Conservation (phyloP, 257 asterid species). For the Solanum appendiculatum region DNA sequence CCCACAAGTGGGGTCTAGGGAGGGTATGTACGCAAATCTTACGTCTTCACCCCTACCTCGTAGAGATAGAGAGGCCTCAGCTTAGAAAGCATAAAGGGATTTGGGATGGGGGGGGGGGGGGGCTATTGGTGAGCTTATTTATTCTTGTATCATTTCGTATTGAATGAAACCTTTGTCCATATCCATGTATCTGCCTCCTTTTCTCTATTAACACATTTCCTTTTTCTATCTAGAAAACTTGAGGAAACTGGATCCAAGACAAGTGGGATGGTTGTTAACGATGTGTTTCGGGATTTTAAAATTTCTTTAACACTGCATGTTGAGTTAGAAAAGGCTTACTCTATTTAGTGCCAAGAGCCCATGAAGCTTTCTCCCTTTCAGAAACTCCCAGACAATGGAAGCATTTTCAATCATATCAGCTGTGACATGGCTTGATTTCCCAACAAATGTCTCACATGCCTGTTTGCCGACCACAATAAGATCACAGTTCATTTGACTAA, state of each 20-base stretch:
- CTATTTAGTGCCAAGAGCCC: conserved; percentile 90
- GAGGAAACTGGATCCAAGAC: background rate
- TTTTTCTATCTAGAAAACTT: background rate
- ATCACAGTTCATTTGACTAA: conserved; percentile 31
- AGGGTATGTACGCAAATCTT: no score
- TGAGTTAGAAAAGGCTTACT: conserved; percentile 30
- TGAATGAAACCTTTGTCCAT: background rate
- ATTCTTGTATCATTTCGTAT: background rate
- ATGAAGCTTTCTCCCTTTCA: conserved; percentile 82
- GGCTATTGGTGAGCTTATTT: background rate
- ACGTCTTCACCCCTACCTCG: no score
- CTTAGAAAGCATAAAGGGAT: no score
- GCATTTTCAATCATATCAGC: conserved; percentile 37
- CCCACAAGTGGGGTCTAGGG: no score
- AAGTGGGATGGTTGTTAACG: background rate
- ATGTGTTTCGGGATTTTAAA: background rate
- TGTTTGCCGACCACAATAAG: conserved; percentile 56
- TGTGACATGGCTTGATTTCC: conserved; percentile 20
- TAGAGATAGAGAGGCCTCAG: no score
- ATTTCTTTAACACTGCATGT: background rate
- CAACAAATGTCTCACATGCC: conserved; percentile 27
- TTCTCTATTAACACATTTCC: background rate
- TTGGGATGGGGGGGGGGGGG: background rate
- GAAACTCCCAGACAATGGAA: conserved; percentile 78
- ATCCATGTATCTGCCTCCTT: background rate